phyloP scores from a whole-genome alignment of 805 yeast genomes.

The Barnettozyma pratensis region DNA sequence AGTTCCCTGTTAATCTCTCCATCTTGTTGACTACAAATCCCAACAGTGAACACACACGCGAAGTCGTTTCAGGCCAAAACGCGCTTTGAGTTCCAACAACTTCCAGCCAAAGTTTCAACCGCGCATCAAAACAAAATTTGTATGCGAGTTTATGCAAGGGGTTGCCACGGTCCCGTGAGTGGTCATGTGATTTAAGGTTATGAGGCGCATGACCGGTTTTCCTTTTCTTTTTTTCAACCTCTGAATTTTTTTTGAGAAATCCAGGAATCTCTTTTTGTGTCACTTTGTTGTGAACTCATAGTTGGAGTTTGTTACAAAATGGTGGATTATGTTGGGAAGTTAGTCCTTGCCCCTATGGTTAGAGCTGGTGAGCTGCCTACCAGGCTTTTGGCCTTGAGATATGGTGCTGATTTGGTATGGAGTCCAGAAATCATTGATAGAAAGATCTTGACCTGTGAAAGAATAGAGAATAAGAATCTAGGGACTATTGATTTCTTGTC shows the following conservation, averaged over 20 bases:
- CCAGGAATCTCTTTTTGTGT: neutral
- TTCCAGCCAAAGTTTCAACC: neutral
- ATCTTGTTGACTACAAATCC: no score
- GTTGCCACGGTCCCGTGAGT: no score
- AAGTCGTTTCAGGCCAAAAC: no score
- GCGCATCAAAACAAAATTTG: neutral
- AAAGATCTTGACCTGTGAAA: constrained; percentile 64
- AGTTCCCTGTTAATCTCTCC: no score
- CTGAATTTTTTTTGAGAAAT: neutral
- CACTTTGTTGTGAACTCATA: neutral
- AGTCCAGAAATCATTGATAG: constrained; percentile 91
- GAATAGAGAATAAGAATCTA: constrained; percentile 52
- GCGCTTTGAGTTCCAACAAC: no score
- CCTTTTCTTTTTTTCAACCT: neutral
- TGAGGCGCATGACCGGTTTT: no score
- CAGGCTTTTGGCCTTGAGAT: constrained; percentile 67
- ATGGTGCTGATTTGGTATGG: constrained; percentile 97
- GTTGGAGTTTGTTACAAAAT: constrained; percentile 25
- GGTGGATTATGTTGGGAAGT: constrained; percentile 69
- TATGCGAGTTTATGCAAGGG: neutral
- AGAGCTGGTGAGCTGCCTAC: constrained; percentile 93
- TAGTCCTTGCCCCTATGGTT: constrained; percentile 95
- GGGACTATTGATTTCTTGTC: constrained; percentile 58
- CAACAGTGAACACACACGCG: no score
- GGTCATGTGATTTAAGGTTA: no score